Evolutionary conservation across 257 asterid genomes (phyloP).

Genomic region (Przewalskia tangutica): DNA sequence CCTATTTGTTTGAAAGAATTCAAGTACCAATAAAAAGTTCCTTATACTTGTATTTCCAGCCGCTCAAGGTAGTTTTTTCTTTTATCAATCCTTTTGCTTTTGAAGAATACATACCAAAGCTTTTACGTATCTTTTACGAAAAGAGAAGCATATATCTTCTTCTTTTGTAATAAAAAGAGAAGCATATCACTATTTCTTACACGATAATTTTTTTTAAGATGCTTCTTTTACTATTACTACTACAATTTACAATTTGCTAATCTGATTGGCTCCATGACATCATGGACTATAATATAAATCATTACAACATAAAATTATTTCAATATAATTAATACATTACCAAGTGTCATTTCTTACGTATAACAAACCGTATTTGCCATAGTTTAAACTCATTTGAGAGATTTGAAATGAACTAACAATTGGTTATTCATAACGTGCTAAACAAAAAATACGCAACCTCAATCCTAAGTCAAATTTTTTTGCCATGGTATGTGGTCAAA

Average conservation of each 20-base stretch:
- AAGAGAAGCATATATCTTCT: neutral
- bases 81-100: neutral
- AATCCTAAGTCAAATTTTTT: neutral
- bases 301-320: neutral
- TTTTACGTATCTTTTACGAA: neutral
- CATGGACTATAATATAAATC: neutral
- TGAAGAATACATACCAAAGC: neutral
- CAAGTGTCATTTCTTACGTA: neutral
- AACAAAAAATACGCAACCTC: neutral
- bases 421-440: neutral
- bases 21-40: neutral
- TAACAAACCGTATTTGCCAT: neutral
- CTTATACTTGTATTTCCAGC: neutral
- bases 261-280: neutral
- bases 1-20: too few relatives aligned
- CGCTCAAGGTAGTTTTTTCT: neutral
- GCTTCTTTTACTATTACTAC: neutral
- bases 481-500: neutral
- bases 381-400: neutral
- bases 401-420: neutral
- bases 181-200: neutral
- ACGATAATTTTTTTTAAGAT: neutral
- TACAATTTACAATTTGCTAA: neutral
- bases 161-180: neutral
- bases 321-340: neutral